A percentile compares a stretch with the other conserved stretches of the same genome.
Evolutionary conservation across 2,329 filamentous ascomycete genomes (phyloP).

Genomic region (Talaromyces sp.): DNA sequence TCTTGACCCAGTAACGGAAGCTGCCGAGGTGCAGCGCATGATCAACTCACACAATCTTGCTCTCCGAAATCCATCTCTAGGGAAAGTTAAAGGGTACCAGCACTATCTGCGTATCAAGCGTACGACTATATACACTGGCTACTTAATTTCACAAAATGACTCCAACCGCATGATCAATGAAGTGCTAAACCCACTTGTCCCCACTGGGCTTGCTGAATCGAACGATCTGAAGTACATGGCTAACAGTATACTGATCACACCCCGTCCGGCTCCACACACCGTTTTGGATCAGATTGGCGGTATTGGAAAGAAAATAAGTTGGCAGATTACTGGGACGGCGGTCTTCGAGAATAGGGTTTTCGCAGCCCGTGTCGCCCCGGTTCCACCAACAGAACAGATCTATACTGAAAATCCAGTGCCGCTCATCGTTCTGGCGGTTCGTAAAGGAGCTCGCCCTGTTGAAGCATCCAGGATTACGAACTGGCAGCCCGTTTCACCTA

Average conservation of each 20-base stretch:
- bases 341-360: conserved; percentile 80
- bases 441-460: conserved; percentile 72
- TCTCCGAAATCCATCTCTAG: conserved; percentile 34
- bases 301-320: conserved; percentile 78
- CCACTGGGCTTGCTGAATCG: conserved; percentile 61
- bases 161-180: conserved; percentile 68
- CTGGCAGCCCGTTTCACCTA: conserved; percentile 75
- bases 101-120: conserved; percentile 69
- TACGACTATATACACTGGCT: conserved; percentile 88
- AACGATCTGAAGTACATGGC: conserved; percentile 78
- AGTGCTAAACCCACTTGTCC: conserved; percentile 63
- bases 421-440: conserved; percentile 78
- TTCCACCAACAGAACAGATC: conserved; percentile 66
- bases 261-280: conserved; percentile 70
- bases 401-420: conserved; percentile 81
- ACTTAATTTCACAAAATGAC: conserved; percentile 75
- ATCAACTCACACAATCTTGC: conserved; percentile 79
- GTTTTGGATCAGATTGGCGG: conserved; percentile 85
- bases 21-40: conserved; percentile 83
- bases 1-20: conserved; percentile 76
- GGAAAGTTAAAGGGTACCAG: conserved; percentile 45
- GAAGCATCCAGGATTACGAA: conserved; percentile 81
- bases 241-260: conserved; percentile 88
- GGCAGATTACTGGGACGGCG: conserved; percentile 78
- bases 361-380: conserved; percentile 78